phyloP scores from a whole-genome alignment of 305 asterid genomes.

The Solanum chacoense region DNA sequence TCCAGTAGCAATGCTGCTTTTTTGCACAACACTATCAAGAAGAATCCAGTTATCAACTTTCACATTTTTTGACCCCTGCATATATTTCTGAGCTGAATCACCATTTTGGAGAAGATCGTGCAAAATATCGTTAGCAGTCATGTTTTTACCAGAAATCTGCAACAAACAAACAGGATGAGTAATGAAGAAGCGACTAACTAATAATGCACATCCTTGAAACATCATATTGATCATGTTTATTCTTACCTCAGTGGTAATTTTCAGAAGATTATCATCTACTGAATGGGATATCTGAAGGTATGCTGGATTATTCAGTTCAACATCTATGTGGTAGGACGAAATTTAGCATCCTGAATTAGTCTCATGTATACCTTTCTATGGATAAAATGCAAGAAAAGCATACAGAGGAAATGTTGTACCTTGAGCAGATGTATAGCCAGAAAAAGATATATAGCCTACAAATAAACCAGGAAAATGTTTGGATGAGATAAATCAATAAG shows the following conservation, averaged over 20 bases:
- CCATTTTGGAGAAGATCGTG: slow-evolving; percentile 80
- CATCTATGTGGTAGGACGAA: slow-evolving; percentile 17
- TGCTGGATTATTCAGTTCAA: slow-evolving; percentile 41
- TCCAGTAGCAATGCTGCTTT: slow-evolving; percentile 23
- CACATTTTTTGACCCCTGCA: slow-evolving; percentile 64
- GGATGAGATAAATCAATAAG: background rate
- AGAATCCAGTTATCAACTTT: slow-evolving; percentile 67
- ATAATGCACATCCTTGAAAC: background rate
- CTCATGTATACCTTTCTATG: background rate
- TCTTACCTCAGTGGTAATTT: slow-evolving; percentile 38
- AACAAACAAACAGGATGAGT: background rate
- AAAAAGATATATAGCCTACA: slow-evolving; percentile 55
- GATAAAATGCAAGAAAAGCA: background rate
- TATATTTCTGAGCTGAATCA: slow-evolving; percentile 75
- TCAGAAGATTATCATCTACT: slow-evolving; percentile 48
- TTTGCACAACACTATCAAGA: slow-evolving; percentile 66
- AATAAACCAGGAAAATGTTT: background rate
- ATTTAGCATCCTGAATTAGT: background rate
- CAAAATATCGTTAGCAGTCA: slow-evolving; percentile 41
- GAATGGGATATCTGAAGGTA: slow-evolving; percentile 54
- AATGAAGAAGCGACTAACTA: background rate
- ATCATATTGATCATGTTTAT: background rate
- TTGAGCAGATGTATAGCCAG: slow-evolving; percentile 34
- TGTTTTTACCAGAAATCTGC: slow-evolving; percentile 43
- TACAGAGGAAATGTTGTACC: slow-evolving; percentile 19